Percentiles rank a stretch among this genome's conserved stretches.
Evolutionary conservation across 352 stramenopile genomes (phyloP).

Genomic region (Peronospora belbahrii): DNA sequence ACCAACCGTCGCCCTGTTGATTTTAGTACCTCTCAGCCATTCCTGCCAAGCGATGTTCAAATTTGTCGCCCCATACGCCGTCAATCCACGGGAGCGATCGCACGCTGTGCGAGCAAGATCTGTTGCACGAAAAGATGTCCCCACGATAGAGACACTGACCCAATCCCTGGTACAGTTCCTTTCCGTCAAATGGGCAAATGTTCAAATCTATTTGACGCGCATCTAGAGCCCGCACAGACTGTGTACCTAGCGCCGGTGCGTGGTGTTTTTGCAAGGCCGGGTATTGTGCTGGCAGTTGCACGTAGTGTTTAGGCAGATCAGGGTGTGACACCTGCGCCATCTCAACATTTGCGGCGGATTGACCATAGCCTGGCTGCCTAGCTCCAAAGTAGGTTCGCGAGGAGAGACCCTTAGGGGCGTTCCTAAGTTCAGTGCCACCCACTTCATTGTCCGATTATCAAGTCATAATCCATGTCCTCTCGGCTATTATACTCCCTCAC

Average conservation of each 20-base stretch:
- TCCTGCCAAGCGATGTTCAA: background rate
- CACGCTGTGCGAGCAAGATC: background rate
- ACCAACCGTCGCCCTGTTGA: background rate
- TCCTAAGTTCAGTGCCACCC: no score
- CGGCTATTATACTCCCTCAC: no score
- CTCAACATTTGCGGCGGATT: background rate
- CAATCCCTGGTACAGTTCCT: conserved; percentile 12
- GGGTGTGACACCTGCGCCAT: background rate
- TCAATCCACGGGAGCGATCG: background rate
- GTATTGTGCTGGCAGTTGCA: background rate
- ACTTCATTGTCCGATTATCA: no score
- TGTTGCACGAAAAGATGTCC: background rate
- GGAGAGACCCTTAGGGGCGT: no score
- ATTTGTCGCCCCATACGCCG: background rate
- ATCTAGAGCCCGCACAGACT: conserved; percentile 3
- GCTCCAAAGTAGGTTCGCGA: no score
- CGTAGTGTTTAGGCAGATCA: background rate
- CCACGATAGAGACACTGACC: background rate
- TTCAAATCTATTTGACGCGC: conserved; percentile 7
- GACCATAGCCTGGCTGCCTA: background rate
- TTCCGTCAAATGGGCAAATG: conserved; percentile 7
- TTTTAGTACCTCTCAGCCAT: background rate
- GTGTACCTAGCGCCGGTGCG: no score
- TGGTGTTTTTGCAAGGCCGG: no score
- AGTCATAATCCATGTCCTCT: no score